Conservation (phyloP, 2,329 filamentous ascomycete genomes). For the Fusarium sp. region DNA sequence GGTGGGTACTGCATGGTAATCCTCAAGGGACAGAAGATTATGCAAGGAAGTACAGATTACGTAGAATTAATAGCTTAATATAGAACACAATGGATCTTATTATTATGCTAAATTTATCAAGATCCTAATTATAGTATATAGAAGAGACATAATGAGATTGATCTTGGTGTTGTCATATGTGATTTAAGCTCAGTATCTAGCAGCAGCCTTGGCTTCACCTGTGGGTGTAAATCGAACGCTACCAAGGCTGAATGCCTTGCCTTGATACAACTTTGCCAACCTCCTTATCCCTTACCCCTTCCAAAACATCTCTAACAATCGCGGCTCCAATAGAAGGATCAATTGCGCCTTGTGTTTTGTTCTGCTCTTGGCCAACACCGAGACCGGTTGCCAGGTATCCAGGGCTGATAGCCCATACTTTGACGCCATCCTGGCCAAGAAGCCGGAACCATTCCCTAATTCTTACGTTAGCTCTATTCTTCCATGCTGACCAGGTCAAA, state of each 20-base stretch:
- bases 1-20: too few relatives aligned
- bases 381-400: neutral
- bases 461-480: neutral
- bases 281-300: neutral
- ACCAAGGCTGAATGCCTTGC: neutral
- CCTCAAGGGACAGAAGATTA: too few relatives aligned
- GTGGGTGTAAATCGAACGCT: neutral
- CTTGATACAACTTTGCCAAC: neutral
- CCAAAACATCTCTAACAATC: neutral
- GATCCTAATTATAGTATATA: too few relatives aligned
- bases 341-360: neutral
- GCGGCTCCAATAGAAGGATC: neutral
- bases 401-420: neutral
- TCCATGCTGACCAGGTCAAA: rapidly evolving
- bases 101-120: too few relatives aligned
- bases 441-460: neutral
- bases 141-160: too few relatives aligned
- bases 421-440: neutral
- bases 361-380: neutral
- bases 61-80: too few relatives aligned
- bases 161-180: rapidly evolving
- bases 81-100: rapidly evolving
- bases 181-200: neutral
- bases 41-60: too few relatives aligned
- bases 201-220: neutral